Percentiles rank a stretch among this genome's conserved stretches.
These are phyloP conservation scores for Asterophora parasitica DNA, from an alignment of 768 basidiomycete genomes.

Conservation along the genomic window DNA sequence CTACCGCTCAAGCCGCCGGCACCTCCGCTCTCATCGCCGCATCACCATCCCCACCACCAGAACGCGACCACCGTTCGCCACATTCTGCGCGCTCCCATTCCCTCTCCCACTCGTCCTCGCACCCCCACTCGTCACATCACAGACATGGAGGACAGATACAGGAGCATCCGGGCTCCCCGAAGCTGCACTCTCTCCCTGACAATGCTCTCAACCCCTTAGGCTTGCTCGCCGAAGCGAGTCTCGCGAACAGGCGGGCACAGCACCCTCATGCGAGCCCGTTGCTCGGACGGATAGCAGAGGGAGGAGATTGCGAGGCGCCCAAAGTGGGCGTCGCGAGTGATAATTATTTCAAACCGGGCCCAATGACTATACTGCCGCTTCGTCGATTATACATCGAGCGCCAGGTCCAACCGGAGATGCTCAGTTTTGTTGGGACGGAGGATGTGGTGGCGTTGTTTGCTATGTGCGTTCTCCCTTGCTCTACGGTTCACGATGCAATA, in stretches of 20 bases:
- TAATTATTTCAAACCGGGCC: conserved; percentile 91
- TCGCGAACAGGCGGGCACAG: conserved; percentile 66
- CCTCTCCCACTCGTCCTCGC: no score
- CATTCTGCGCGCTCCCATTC: no score
- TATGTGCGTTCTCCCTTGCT: conserved; percentile 52
- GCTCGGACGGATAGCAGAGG: conserved; percentile 31
- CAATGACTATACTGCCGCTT: conserved; percentile 84
- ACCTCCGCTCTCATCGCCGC: conserved; percentile 54
- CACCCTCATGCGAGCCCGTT: conserved; percentile 37
- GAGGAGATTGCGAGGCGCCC: conserved; percentile 31
- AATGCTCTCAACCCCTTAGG: conserved; percentile 91
- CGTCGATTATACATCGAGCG: conserved; percentile 82
- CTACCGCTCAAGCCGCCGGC: conserved; percentile 46
- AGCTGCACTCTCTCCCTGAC: conserved; percentile 88
- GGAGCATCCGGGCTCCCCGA: conserved; percentile 56
- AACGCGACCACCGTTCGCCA: no score
- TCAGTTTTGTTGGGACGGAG: conserved; percentile 80
- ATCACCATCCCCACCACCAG: conserved; percentile 46
- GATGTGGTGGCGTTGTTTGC: conserved; percentile 90
- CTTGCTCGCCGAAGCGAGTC: conserved; percentile 83
- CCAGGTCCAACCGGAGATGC: conserved; percentile 90
- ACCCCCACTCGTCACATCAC: conserved; percentile 28
- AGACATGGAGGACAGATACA: conserved; percentile 11
- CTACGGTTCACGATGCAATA: neutral
- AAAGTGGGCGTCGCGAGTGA: conserved; percentile 79